A percentile compares a stretch with the other conserved stretches of the same genome.
phyloP scores from a whole-genome alignment of 495 filamentous ascomycete genomes.

The Sporormia fimetaria region DNA sequence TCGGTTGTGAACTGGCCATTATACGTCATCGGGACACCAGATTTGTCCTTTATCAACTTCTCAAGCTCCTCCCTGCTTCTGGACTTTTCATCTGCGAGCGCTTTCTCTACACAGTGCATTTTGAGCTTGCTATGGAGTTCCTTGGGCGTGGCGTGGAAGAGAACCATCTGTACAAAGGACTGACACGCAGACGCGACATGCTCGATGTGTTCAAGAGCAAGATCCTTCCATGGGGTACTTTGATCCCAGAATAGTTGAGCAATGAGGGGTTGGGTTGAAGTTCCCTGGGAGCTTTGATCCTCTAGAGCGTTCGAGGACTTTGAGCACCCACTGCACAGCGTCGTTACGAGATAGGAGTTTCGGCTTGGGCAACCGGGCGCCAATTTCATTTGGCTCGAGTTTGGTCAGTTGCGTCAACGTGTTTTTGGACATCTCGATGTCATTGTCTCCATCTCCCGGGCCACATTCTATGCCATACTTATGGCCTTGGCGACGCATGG shows the following conservation, averaged over 20 bases:
- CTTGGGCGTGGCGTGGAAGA: constrained; percentile 5
- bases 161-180: constrained; percentile 13
- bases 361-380: background rate
- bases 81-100: background rate
- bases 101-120: constrained; percentile 8
- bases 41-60: constrained; percentile 19
- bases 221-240: constrained; percentile 13
- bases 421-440: no score
- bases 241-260: constrained; percentile 26
- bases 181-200: constrained; percentile 20
- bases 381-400: background rate
- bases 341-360: constrained; percentile 7
- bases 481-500: constrained; percentile 20
- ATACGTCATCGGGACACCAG: constrained; percentile 23
- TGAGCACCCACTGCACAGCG: constrained; percentile 19
- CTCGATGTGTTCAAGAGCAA: constrained; percentile 23
- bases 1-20: constrained; percentile 26
- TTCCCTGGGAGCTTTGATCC: constrained; percentile 24
- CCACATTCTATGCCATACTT: constrained; percentile 13
- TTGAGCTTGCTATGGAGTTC: constrained; percentile 16
- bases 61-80: constrained; percentile 13
- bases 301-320: constrained; percentile 15
- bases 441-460: background rate
- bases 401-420: no score
- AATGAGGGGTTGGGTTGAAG: constrained; percentile 24